Conservation (phyloP, 2,329 filamentous ascomycete species). For the Stagonosporopsis cucurbitacearum region DNA sequence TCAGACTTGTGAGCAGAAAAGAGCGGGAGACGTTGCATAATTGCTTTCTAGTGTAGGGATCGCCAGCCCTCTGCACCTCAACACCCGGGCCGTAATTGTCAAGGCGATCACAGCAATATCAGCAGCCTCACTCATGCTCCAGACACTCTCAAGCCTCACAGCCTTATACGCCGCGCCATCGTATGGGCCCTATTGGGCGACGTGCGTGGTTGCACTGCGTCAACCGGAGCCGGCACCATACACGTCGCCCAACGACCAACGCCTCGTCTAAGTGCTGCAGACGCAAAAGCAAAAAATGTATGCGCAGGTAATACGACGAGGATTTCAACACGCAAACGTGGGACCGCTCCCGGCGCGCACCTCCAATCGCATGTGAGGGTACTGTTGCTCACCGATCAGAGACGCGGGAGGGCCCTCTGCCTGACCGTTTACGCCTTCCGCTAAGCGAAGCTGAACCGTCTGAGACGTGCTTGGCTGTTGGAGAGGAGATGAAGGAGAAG, state of each 20-base stretch:
- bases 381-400: conserved; percentile 14
- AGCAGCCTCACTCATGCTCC: background rate
- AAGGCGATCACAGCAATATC: background rate
- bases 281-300: conserved; percentile 7
- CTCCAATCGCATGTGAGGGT: conserved; percentile 2
- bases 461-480: background rate
- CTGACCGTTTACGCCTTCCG: conserved; percentile 2
- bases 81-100: background rate
- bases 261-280: background rate
- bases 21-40: background rate
- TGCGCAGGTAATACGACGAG: background rate
- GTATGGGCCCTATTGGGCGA: background rate
- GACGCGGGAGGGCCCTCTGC: conserved; percentile 8
- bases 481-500: background rate
- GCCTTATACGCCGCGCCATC: background rate
- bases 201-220: background rate
- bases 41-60: background rate
- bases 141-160: background rate
- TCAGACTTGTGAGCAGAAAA: background rate
- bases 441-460: conserved; percentile 2
- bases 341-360: conserved; percentile 7
- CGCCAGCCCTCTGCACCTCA: conserved; percentile 1
- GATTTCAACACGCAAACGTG: background rate
- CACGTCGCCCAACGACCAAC: background rate
- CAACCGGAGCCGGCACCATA: background rate